A percentile compares a stretch with the other conserved stretches of the same genome.
These are phyloP conservation scores for Xylariales sp. DNA, from an alignment of 2,329 filamentous ascomycete genomes.

Conservation along the genomic window DNA sequence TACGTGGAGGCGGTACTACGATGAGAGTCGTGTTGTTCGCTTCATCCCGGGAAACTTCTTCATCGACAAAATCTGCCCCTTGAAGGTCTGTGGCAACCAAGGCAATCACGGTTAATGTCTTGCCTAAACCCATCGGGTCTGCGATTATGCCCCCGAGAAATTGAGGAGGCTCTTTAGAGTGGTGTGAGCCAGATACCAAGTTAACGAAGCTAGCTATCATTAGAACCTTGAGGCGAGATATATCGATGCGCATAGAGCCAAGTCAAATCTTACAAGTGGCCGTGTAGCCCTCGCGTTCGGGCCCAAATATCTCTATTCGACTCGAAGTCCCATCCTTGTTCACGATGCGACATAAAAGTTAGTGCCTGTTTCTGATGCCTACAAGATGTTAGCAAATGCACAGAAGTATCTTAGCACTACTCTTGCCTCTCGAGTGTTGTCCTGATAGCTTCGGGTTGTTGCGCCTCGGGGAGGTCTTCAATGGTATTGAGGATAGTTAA, in stretches of 20 bases:
- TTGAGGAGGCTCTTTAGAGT: slow-evolving; percentile 33
- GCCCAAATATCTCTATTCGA: slow-evolving; percentile 24
- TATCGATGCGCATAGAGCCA: not conserved
- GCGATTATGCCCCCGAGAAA: slow-evolving; percentile 59
- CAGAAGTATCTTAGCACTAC: not conserved
- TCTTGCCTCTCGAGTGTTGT: slow-evolving; percentile 21
- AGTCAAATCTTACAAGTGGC: slow-evolving; percentile 15
- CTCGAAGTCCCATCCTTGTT: slow-evolving; percentile 27
- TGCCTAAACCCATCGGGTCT: slow-evolving; percentile 60
- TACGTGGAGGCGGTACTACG: slow-evolving; percentile 17
- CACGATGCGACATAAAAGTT: slow-evolving; percentile 23
- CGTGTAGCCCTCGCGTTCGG: slow-evolving; percentile 11
- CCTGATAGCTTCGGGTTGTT: slow-evolving; percentile 18
- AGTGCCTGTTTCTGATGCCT: slow-evolving; percentile 23
- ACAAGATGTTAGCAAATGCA: not conserved
- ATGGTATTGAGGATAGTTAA: slow-evolving; percentile 16
- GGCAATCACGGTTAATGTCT: slow-evolving; percentile 58
- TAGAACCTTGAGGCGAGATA: not conserved
- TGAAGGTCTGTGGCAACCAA: slow-evolving; percentile 42
- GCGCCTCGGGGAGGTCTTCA: slow-evolving; percentile 13
- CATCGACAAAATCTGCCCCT: not conserved
- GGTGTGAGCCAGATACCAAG: slow-evolving; percentile 12
- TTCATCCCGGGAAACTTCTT: slow-evolving; percentile 10
- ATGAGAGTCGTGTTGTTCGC: slow-evolving; percentile 14
- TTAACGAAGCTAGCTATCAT: slow-evolving; percentile 13